Evolutionary conservation across 176 grass and related monocot genomes (phyloP).

Genomic region (Cymbopogon citratus): DNA sequence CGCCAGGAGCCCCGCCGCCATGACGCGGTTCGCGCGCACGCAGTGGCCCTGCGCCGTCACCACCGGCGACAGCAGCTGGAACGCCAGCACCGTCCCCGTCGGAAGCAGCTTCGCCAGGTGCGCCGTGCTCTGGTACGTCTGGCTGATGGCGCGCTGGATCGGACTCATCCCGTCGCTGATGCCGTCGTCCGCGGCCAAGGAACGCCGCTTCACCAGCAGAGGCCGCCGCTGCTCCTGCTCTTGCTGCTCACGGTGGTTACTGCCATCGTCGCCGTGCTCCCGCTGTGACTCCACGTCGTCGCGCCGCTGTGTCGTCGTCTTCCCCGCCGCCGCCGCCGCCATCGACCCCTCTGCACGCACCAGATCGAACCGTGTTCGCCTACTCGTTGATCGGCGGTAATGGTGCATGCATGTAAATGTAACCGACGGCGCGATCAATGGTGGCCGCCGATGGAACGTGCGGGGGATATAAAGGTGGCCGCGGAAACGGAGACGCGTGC

Average conservation of each 20-base stretch:
- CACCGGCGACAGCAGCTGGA: constrained; percentile 70
- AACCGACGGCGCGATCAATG: background rate
- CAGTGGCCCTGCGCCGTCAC: constrained; percentile 55
- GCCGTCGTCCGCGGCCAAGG: background rate
- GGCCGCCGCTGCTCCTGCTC: constrained; percentile 25
- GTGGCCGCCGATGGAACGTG: background rate
- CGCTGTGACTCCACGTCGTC: constrained; percentile 21
- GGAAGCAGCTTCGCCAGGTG: constrained; percentile 78
- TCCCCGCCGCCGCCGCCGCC: background rate
- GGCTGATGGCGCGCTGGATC: constrained; percentile 54
- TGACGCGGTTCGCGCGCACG: constrained; percentile 31
- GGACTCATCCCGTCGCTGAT: constrained; percentile 18
- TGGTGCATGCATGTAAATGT: background rate
- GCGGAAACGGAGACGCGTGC: background rate
- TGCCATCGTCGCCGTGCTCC: background rate
- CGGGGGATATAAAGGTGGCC: constrained; percentile 17
- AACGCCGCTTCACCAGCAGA: constrained; percentile 34
- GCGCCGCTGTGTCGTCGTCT: background rate
- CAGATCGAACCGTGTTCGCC: background rate
- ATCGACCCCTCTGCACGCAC: background rate
- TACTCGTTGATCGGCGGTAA: background rate
- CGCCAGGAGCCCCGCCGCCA: constrained; percentile 46
- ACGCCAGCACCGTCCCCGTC: constrained; percentile 74
- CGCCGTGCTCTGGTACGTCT: constrained; percentile 74
- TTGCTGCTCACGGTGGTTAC: background rate